Percentiles rank a stretch among this genome's conserved stretches.
Conservation (phyloP, 495 filamentous ascomycete genomes). For the Penicillium turbatum region DNA sequence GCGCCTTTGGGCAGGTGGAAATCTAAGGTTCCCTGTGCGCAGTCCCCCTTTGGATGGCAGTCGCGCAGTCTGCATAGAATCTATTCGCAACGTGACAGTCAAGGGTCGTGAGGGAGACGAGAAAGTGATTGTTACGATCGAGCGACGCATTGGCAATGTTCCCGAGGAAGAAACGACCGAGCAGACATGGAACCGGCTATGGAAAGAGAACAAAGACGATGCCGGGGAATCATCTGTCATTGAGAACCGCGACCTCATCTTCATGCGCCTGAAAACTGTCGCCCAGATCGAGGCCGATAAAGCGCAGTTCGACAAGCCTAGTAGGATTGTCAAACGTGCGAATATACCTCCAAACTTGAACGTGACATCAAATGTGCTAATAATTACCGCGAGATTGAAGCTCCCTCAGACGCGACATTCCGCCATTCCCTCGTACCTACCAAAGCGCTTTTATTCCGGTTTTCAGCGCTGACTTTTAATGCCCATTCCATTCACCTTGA, state of each 20-base stretch:
- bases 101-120: slow-evolving; percentile 53
- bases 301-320: slow-evolving; percentile 20
- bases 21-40: slow-evolving; percentile 29
- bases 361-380: slow-evolving; percentile 14
- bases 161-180: slow-evolving; percentile 32
- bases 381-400: slow-evolving; percentile 19
- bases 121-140: slow-evolving; percentile 57
- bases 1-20: slow-evolving; percentile 79
- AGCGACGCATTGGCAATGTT: slow-evolving; percentile 44
- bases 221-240: slow-evolving; percentile 38
- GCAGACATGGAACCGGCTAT: slow-evolving; percentile 40
- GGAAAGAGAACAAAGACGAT: slow-evolving; percentile 36
- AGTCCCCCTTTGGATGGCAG: slow-evolving; percentile 44
- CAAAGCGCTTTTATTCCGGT: slow-evolving; percentile 70
- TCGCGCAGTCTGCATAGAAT: slow-evolving; percentile 58
- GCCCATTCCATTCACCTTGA: slow-evolving; percentile 85
- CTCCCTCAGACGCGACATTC: slow-evolving; percentile 48
- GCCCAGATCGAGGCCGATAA: slow-evolving; percentile 30
- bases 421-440: slow-evolving; percentile 59
- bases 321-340: slow-evolving; percentile 40
- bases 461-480: slow-evolving; percentile 80
- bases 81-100: slow-evolving; percentile 55
- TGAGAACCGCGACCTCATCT: slow-evolving; percentile 57
- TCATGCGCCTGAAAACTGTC: slow-evolving; percentile 50
- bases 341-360: slow-evolving; percentile 6